These are phyloP conservation scores for Hansfordia pulvinata DNA, from an alignment of 2,329 filamentous ascomycete genomes.

Conservation along the genomic window DNA sequence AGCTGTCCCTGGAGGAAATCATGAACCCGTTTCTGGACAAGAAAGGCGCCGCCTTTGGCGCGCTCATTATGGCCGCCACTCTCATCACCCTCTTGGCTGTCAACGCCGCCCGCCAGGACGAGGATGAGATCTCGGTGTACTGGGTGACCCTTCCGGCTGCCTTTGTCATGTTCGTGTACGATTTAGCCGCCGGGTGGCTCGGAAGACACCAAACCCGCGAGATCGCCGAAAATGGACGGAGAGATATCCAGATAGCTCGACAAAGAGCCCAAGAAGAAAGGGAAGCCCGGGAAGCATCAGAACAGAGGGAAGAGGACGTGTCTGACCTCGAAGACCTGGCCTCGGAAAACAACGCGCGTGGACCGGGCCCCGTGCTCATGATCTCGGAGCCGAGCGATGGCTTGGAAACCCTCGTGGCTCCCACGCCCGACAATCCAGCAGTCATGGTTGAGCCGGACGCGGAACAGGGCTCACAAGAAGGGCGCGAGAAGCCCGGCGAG, in stretches of 20 bases:
- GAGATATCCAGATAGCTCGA: conserved; percentile 33
- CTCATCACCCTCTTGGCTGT: conserved; percentile 51
- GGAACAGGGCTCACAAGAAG: too few relatives aligned
- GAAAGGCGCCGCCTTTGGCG: conserved; percentile 49
- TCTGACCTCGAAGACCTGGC: too few relatives aligned
- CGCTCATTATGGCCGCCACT: conserved; percentile 51
- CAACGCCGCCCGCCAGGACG: conserved; percentile 43
- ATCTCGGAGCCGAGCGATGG: too few relatives aligned
- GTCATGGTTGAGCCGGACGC: too few relatives aligned
- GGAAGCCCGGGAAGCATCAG: conserved; percentile 8
- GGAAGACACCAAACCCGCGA: conserved; percentile 47
- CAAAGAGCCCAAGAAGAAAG: too few relatives aligned
- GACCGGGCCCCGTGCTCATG: too few relatives aligned
- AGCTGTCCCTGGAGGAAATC: conserved; percentile 55
- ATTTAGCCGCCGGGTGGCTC: conserved; percentile 49
- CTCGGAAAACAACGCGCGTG: too few relatives aligned
- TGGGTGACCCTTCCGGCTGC: conserved; percentile 59
- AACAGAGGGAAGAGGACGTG: too few relatives aligned
- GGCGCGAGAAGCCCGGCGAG: too few relatives aligned
- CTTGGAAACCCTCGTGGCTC: too few relatives aligned
- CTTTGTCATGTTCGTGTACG: conserved; percentile 54
- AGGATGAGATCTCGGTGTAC: conserved; percentile 43
- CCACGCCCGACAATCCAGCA: too few relatives aligned
- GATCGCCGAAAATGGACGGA: conserved; percentile 42
- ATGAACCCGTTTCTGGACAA: conserved; percentile 65